These are phyloP conservation scores for Dioscorea dumetorum DNA, from an alignment of 106 monocot genomes.

Conservation along the genomic window DNA sequence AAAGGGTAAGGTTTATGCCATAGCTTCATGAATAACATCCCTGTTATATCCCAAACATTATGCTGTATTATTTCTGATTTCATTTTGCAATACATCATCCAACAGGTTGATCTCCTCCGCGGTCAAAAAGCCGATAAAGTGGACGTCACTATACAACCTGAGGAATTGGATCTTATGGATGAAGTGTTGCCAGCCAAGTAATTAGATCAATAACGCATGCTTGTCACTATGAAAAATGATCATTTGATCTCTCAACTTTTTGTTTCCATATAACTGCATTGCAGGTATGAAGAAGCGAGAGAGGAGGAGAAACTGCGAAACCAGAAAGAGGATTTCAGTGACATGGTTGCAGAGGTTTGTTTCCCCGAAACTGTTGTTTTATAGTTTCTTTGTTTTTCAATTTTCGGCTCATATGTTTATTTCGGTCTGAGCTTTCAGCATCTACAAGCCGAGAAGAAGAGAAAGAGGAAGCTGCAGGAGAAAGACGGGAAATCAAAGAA, in stretches of 20 bases:
- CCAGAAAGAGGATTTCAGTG: slow-evolving; percentile 98
- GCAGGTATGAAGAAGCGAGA: slow-evolving; percentile 93
- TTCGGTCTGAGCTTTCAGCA: no score
- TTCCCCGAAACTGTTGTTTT: neutral
- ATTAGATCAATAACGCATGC: neutral
- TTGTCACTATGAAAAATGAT: neutral
- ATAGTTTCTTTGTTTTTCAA: neutral
- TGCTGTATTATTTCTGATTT: neutral
- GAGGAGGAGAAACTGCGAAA: slow-evolving; percentile 96
- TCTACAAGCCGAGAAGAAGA: slow-evolving; percentile 78
- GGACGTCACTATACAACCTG: slow-evolving; percentile 95
- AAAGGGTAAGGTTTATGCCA: slow-evolving; percentile 50
- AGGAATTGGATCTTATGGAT: slow-evolving; percentile 92
- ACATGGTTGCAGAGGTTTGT: slow-evolving; percentile 98
- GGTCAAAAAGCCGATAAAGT: slow-evolving; percentile 97
- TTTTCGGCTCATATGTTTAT: neutral
- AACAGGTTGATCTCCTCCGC: slow-evolving; percentile 84
- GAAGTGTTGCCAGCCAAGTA: slow-evolving; percentile 96
- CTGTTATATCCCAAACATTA: no score
- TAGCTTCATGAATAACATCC: neutral
- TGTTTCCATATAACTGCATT: no score
- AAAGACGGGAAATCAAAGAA: slow-evolving; percentile 98
- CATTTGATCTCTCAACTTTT: no score
- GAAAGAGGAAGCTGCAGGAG: slow-evolving; percentile 87
- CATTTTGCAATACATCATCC: neutral